Conservation (phyloP, 768 basidiomycete genomes). For the Pisolithus albus region DNA sequence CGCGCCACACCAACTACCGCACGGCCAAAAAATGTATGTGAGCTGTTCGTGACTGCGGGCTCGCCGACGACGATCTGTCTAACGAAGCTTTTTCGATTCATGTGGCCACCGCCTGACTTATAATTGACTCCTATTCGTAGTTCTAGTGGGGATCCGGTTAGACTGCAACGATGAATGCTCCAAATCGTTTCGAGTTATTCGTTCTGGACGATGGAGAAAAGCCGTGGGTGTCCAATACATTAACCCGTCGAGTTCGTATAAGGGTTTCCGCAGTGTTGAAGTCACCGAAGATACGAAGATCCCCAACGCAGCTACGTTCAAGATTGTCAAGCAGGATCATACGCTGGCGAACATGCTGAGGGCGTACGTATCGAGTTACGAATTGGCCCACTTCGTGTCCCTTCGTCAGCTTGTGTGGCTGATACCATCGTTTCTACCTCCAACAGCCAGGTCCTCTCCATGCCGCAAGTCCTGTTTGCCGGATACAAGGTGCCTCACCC, state of each 20-base stretch:
- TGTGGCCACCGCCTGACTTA: no score
- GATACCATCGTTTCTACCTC: background rate
- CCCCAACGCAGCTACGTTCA: constrained; percentile 93
- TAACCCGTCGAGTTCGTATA: constrained; percentile 1
- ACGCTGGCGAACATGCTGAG: constrained; percentile 96
- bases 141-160: background rate
- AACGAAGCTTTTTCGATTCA: no score
- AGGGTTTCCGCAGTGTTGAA: constrained; percentile 57
- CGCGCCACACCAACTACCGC: constrained; percentile 23
- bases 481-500: constrained; percentile 99
- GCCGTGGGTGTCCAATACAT: constrained; percentile 53
- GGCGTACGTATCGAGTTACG: constrained; percentile 47
- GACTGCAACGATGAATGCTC: constrained; percentile 70
- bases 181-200: constrained; percentile 86
- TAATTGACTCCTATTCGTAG: background rate
- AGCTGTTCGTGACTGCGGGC: constrained; percentile 15
- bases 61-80: background rate
- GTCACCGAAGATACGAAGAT: constrained; percentile 95
- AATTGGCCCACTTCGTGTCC: constrained; percentile 2
- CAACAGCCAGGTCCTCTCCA: constrained; percentile 78
- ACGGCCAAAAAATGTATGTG: constrained; percentile 16
- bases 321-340: constrained; percentile 94
- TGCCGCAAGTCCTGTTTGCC: constrained; percentile 87
- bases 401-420: background rate
- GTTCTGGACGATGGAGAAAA: constrained; percentile 92